Base-by-base conservation (phyloP, 176 grass and related monocot genomes). In the Alloteropsis semialata region DNA sequence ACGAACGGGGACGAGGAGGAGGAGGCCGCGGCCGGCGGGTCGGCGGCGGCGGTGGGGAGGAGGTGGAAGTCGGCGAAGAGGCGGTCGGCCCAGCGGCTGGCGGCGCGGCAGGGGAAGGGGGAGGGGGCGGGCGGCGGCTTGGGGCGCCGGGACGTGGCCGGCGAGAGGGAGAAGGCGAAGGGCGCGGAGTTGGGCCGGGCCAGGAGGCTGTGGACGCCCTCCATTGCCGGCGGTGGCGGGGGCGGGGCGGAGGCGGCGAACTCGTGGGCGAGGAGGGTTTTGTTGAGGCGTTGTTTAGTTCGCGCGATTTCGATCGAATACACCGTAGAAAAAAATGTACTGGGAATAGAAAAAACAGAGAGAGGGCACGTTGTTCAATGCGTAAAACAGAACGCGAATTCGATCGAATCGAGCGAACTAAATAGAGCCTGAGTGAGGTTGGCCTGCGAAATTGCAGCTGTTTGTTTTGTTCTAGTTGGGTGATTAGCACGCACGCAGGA, bases 41-140 rank as follows among this genome's bases (percentile, higher is more conserved):
- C 82, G 67, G 78, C 14, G 15, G 84, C 39, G 24, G 85, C 42
- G 42, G 81, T 1, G 50, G 92, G 84, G 79, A 90, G 84, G 33
- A 91, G 84, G 82, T 98, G 85, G 87, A 98, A 96, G 81, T 98
- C 93, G 17, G 89, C 85, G 84, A 95, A 86, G 65, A 98, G 93
- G 85, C 95, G 92, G 83, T 98, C 91, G 19, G 96, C 96, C 92
- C 96, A 98, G 82, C 85, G 85, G 81, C 89, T 88, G n/a, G 87
- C 79, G 89, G 92, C 90, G 65, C 89, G 85, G 88, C 92, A 95
- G 83, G 81, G 61, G 81, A 65, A 10, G n/a, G 80, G 24, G 45
- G 45, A 10, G n/a, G 80, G 24, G 45, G 45, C 32, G 0, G 74
- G 30, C 37, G 44, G 49, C 58, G 39, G 60, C 53, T 33, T 36